phyloP scores from a whole-genome alignment of 352 stramenopile species.

The Thraustochytrium sp. region DNA sequence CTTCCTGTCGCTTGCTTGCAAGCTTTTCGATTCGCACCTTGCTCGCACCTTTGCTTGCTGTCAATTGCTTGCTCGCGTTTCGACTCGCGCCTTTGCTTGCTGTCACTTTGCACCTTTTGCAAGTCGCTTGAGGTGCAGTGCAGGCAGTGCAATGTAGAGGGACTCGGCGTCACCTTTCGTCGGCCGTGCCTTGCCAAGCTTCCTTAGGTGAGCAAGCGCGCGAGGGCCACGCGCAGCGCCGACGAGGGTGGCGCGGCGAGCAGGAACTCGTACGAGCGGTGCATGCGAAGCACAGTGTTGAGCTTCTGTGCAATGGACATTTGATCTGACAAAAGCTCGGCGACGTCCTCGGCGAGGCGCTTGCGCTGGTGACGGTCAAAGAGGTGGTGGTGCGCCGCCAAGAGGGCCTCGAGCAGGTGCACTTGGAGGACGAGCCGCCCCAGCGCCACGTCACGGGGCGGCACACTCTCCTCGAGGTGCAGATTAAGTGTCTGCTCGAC shows the following conservation, averaged over 20 bases:
- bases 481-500: slow-evolving; percentile 4
- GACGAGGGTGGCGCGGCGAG: not conserved
- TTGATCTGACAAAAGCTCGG: slow-evolving; percentile 2
- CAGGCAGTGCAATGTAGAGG: no score
- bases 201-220: no score
- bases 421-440: slow-evolving; percentile 4
- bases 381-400: not conserved
- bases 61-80: no score
- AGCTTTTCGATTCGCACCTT: no score
- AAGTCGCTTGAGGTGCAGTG: no score
- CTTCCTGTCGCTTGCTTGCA: no score
- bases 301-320: slow-evolving; percentile 22
- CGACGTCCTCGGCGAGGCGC: slow-evolving; percentile 20
- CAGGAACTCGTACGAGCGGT: slow-evolving; percentile 28
- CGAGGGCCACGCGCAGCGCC: no score
- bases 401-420: not conserved
- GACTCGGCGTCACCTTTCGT: no score
- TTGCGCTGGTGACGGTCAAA: not conserved
- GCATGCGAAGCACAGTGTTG: slow-evolving; percentile 10
- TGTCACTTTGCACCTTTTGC: no score
- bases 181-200: no score
- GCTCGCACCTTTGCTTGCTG: no score
- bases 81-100: no score
- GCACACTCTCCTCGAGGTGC: not conserved
- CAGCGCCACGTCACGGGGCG: not conserved